These are phyloP conservation scores for Ilyonectria destructans DNA, from an alignment of 2,329 filamentous ascomycete species.

Conservation along the genomic window DNA sequence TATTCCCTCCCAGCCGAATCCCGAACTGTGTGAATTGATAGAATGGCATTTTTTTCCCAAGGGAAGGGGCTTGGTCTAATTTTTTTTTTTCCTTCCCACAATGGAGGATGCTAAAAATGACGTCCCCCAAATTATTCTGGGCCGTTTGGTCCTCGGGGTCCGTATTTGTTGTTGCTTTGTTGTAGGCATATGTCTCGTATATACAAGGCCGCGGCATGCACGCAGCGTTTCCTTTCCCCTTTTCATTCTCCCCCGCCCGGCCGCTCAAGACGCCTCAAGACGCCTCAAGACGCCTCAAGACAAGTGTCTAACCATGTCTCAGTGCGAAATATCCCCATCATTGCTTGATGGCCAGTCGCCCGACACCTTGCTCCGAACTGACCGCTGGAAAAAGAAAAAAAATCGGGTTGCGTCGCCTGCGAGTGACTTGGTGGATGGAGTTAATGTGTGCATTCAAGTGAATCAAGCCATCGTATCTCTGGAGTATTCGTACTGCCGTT, in stretches of 20 bases:
- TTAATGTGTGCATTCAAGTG: neutral
- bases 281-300: constrained; percentile 7
- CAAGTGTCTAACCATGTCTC: constrained; percentile 29
- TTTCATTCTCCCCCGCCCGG: neutral
- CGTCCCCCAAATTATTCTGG: neutral
- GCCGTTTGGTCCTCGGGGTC: neutral
- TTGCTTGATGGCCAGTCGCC: constrained; percentile 1
- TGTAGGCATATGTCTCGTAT: constrained; percentile 9
- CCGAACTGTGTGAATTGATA: neutral
- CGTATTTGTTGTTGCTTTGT: neutral
- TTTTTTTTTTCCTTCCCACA: neutral
- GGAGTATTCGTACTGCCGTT: neutral
- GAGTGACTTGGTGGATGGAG: neutral
- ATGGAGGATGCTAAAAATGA: neutral
- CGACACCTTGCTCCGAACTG: neutral
- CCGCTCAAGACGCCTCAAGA: neutral
- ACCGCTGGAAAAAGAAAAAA: neutral
- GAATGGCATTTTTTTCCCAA: neutral
- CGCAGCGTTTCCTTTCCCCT: constrained; percentile 7
- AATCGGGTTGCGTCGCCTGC: neutral
- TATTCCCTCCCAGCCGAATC: neutral
- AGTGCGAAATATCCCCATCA: constrained; percentile 18
- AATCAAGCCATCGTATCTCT: constrained; percentile 3
- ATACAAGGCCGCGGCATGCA: neutral
- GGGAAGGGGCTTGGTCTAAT: neutral